Percentiles rank a stretch among this genome's conserved stretches.
These are phyloP conservation scores for Tolypocladium ophioglossoides DNA, from an alignment of 2,329 filamentous ascomycete genomes.

Conservation along the genomic window DNA sequence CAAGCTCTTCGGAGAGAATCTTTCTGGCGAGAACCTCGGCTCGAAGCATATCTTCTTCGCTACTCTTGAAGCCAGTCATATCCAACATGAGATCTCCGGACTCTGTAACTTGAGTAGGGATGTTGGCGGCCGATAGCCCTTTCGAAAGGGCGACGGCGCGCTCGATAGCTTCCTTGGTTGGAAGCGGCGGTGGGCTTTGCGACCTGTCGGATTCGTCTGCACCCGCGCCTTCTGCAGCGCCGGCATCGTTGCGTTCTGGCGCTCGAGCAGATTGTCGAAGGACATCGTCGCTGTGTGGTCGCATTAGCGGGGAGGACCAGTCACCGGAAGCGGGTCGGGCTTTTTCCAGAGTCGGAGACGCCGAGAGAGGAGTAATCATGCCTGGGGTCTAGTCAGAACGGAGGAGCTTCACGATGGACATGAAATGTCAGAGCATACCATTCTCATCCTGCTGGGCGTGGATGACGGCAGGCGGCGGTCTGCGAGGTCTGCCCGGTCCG, in stretches of 20 bases:
- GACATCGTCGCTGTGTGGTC: slow-evolving; percentile 46
- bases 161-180: slow-evolving; percentile 65
- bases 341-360: slow-evolving; percentile 39
- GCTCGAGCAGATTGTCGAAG: slow-evolving; percentile 35
- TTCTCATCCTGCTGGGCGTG: slow-evolving; percentile 15
- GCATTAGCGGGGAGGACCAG: slow-evolving; percentile 33
- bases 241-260: slow-evolving; percentile 22
- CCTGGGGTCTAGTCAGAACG: slow-evolving; percentile 19
- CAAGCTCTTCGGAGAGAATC: slow-evolving; percentile 83
- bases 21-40: slow-evolving; percentile 91
- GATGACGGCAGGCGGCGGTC: slow-evolving; percentile 36
- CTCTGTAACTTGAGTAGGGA: slow-evolving; percentile 85
- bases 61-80: slow-evolving; percentile 94
- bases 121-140: slow-evolving; percentile 81
- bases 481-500: slow-evolving; percentile 20
- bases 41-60: slow-evolving; percentile 80
- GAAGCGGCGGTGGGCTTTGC: slow-evolving; percentile 65
- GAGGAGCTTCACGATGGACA: background rate
- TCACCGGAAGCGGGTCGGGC: slow-evolving; percentile 38
- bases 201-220: slow-evolving; percentile 45
- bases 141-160: slow-evolving; percentile 78
- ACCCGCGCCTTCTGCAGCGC: slow-evolving; percentile 26
- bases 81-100: slow-evolving; percentile 93
- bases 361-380: slow-evolving; percentile 40
- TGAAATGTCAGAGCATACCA: slow-evolving; percentile 13